Percentiles rank a stretch among this genome's conserved stretches.
These are phyloP conservation scores for Candida michaelii DNA, from an alignment of 805 yeast genomes.

Conservation along the genomic window DNA sequence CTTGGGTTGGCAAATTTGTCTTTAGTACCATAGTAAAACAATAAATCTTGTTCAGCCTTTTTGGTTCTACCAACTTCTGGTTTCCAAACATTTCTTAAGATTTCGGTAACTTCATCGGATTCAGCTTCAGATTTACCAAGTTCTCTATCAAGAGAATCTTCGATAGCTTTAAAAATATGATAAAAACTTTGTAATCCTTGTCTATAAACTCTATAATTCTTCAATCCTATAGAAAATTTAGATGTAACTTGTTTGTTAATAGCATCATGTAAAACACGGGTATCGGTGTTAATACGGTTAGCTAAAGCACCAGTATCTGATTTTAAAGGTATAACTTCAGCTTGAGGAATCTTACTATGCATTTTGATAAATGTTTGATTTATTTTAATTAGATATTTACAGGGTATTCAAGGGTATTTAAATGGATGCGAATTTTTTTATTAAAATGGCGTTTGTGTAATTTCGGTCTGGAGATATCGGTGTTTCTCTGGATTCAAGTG, in stretches of 20 bases:
- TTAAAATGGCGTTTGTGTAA: conserved; percentile 3
- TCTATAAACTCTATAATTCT: conserved; percentile 74
- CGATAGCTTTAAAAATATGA: conserved; percentile 67
- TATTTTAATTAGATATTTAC: too few relatives aligned
- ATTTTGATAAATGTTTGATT: too few relatives aligned
- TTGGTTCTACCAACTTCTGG: conserved; percentile 67
- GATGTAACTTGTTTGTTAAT: conserved; percentile 68
- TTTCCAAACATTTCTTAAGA: conserved; percentile 62
- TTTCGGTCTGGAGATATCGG: conserved; percentile 8
- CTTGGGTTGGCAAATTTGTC: conserved; percentile 59
- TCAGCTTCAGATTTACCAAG: conserved; percentile 29
- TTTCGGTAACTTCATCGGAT: conserved; percentile 33
- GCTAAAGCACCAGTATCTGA: conserved; percentile 82
- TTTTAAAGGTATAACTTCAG: conserved; percentile 63
- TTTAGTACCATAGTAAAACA: conserved; percentile 60
- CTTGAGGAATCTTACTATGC: conserved; percentile 11
- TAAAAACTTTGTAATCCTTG: conserved; percentile 78
- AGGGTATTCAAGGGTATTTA: not conserved
- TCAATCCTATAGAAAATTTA: conserved; percentile 70
- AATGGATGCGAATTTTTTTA: conserved; percentile 1
- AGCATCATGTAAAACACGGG: conserved; percentile 63
- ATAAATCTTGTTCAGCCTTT: conserved; percentile 58
- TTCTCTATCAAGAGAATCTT: conserved; percentile 49
- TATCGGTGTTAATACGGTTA: conserved; percentile 73
- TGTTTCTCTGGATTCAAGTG: not conserved